These are phyloP conservation scores for Dentipellis fragilis DNA, from an alignment of 768 basidiomycete species.

Conservation along the genomic window DNA sequence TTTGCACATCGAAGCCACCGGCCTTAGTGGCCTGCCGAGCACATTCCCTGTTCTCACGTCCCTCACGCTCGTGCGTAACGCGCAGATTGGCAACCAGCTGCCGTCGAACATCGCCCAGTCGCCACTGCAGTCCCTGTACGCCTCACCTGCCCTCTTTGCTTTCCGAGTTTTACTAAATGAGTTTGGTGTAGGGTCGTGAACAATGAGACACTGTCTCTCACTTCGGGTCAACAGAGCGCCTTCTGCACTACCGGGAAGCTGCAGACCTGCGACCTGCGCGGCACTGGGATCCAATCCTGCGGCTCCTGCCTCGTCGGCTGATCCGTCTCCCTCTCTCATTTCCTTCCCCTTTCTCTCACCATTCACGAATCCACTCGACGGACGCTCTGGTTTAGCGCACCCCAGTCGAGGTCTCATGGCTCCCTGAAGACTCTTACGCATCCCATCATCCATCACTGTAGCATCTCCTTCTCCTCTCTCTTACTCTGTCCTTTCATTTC, in stretches of 20 bases:
- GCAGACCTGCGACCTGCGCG: slow-evolving; percentile 12
- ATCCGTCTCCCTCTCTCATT: neutral
- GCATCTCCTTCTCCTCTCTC: neutral
- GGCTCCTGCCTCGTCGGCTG: slow-evolving; percentile 11
- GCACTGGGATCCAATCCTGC: slow-evolving; percentile 8
- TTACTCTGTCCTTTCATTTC: neutral
- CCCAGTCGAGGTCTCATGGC: too few species aligned
- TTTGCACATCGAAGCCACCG: slow-evolving; percentile 33
- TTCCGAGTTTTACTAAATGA: neutral
- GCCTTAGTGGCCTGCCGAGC: slow-evolving; percentile 25
- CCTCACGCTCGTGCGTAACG: slow-evolving; percentile 30
- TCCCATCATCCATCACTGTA: too few species aligned
- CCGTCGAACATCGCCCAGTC: slow-evolving; percentile 25
- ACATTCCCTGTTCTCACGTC: slow-evolving; percentile 25
- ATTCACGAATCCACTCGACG: neutral
- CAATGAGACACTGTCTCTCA: slow-evolving; percentile 9
- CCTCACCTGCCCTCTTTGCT: neutral
- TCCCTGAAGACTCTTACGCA: too few species aligned
- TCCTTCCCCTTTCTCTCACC: neutral
- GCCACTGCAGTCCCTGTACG: slow-evolving; percentile 31
- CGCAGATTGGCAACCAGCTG: slow-evolving; percentile 27
- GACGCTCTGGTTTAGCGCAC: too few species aligned
- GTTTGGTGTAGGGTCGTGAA: slow-evolving; percentile 8
- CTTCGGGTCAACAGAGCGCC: slow-evolving; percentile 6
- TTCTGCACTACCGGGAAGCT: slow-evolving; percentile 6